A percentile compares a stretch with the other conserved stretches of the same genome.
These are phyloP conservation scores for Patellaria atrata DNA, from an alignment of 495 filamentous ascomycete species.

Conservation along the genomic window DNA sequence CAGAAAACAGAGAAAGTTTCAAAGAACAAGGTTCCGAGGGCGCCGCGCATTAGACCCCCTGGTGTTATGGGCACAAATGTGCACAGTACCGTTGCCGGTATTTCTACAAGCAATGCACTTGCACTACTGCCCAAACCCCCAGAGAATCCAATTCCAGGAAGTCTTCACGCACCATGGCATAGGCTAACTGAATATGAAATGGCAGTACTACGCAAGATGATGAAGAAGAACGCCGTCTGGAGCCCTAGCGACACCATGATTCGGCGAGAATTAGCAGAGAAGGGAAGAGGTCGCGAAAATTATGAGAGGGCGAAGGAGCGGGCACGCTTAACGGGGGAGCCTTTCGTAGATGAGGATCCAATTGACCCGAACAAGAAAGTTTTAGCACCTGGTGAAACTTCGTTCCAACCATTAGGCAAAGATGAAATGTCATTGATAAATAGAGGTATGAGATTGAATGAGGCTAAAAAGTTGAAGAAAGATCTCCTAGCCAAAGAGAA, in stretches of 20 bases:
- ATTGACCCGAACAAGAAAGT: slow-evolving; percentile 27
- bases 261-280: slow-evolving; percentile 61
- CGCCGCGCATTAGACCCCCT: slow-evolving; percentile 33
- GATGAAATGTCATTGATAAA: slow-evolving; percentile 54
- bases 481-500: too few species aligned
- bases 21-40: slow-evolving; percentile 19
- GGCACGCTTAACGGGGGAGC: slow-evolving; percentile 50
- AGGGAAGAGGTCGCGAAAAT: slow-evolving; percentile 62
- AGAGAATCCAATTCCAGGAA: slow-evolving; percentile 56
- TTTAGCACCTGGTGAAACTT: slow-evolving; percentile 36
- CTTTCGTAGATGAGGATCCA: slow-evolving; percentile 37
- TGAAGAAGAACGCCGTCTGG: slow-evolving; percentile 99
- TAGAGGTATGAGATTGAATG: slow-evolving; percentile 80
- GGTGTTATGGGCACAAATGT: slow-evolving; percentile 40
- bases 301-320: slow-evolving; percentile 54
- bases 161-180: slow-evolving; percentile 72
- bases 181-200: slow-evolving; percentile 85
- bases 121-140: slow-evolving; percentile 66
- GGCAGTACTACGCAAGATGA: slow-evolving; percentile 77
- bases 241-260: slow-evolving; percentile 95
- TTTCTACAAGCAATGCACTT: slow-evolving; percentile 73
- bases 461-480: slow-evolving; percentile 81
- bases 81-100: slow-evolving; percentile 40
- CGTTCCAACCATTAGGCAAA: slow-evolving; percentile 29
- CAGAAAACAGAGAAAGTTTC: too few species aligned